Percentiles rank a stretch among this genome's conserved stretches.
Evolutionary conservation across 2,329 filamentous ascomycete genomes (phyloP).

Genomic region (Verticillium zaregamsianum): DNA sequence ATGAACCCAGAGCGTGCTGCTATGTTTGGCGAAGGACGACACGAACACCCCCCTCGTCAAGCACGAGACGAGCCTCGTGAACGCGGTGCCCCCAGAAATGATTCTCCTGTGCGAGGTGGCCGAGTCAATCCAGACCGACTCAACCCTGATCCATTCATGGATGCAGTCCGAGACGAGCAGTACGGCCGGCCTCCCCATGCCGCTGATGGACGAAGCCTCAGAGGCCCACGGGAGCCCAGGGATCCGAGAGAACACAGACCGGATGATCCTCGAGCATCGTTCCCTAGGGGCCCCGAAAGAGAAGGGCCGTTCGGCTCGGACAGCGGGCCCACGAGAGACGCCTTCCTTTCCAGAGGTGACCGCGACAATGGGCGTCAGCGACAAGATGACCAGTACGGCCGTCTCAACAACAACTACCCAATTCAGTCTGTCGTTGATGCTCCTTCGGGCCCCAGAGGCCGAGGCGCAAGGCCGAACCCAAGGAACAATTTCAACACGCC

Average conservation of each 20-base stretch:
- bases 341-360: constrained; percentile 40
- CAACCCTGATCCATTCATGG: constrained; percentile 26
- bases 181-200: constrained; percentile 35
- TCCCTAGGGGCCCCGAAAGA: constrained; percentile 16
- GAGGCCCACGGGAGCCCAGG: not conserved
- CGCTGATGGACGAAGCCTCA: not conserved
- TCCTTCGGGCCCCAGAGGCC: not conserved
- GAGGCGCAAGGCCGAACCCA: not conserved
- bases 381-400: constrained; percentile 14
- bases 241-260: not conserved
- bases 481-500: constrained; percentile 20
- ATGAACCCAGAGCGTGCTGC: constrained; percentile 46
- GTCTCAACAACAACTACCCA: constrained; percentile 1
- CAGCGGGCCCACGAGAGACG: constrained; percentile 32
- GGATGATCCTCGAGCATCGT: constrained; percentile 4
- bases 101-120: constrained; percentile 47
- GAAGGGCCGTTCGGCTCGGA: constrained; percentile 35
- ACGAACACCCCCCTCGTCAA: constrained; percentile 29
- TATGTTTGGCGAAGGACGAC: constrained; percentile 35
- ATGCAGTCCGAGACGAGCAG: constrained; percentile 42
- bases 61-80: constrained; percentile 35
- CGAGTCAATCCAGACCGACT: constrained; percentile 28
- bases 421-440: not conserved
- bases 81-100: constrained; percentile 27
- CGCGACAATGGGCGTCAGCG: constrained; percentile 46